Evolutionary conservation across 306 rosid genomes (phyloP), one percentile per base, ranked within the genome.

Genomic region (Echinosophora koreensis): DNA sequence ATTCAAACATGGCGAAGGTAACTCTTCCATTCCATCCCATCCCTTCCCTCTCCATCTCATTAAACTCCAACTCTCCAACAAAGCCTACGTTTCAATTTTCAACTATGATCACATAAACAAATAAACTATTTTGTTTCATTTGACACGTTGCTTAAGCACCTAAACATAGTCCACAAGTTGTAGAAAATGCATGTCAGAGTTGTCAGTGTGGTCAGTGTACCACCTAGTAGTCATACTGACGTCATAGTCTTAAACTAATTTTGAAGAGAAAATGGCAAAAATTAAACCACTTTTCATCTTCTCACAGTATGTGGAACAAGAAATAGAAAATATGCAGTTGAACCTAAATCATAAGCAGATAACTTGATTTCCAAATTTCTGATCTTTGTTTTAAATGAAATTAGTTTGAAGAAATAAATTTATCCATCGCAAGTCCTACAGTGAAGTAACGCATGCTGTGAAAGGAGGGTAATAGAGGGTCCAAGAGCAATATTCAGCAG

Each of bases 321-420:
- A 50, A 78, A 85, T 18, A 56, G 8, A 71, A 76, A 62, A 63
- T 68, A 56, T 62, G 64, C 60, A 47, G 34, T 14, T 70, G 50
- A 81, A 41, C n/a, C 80, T 70, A 44, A 46, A 38, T 74, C 47
- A 34, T 54, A 76, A 68, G 74, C 38, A 58, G 44, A 46, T 69
- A 32, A 61, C 47, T 74, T 42, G 39, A 73, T 51, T 42, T 61
- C 50, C 56, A 8, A 54, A 63, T 16, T 66, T 75, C 2, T 2
- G 8, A 1, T 75, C 8, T 12, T 52, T 60, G 9, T 16, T 44
- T 68, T 8, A 5, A 61, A 8, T 27, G 49, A 83, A 74, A 84
- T 16, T 67, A 75, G 8, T 35, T 18, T 22, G 55, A 75, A 61
- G 14, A 60, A 85, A 22, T 52, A 60, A 85, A 22, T 52, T 42